A percentile compares a stretch with the other conserved stretches of the same genome.
These are phyloP conservation scores for Alternaria rosae DNA, from an alignment of 2,329 filamentous ascomycete species.

Conservation along the genomic window DNA sequence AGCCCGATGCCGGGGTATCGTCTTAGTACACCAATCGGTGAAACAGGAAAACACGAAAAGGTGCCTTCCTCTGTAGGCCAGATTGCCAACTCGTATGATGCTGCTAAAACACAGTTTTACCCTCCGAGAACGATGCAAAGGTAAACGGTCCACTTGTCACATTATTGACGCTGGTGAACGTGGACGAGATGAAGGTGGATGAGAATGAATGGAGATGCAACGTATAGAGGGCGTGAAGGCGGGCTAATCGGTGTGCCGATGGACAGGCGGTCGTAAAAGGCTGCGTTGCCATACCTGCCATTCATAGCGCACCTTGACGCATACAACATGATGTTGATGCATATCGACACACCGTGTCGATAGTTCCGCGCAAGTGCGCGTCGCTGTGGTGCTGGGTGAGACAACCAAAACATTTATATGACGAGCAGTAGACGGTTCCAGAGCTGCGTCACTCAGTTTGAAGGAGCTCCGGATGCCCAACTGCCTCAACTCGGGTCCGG, in stretches of 20 bases:
- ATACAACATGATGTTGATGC: not conserved
- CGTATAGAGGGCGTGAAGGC: not conserved
- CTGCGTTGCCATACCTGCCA: not conserved
- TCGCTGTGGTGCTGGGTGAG: not conserved
- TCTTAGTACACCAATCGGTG: not conserved
- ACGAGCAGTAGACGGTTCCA: not conserved
- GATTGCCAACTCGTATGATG: not conserved
- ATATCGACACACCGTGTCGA: not conserved
- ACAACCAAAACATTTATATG: not conserved
- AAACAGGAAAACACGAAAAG: not conserved
- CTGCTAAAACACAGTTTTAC: not conserved
- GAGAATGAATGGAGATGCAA: not conserved
- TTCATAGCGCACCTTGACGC: not conserved
- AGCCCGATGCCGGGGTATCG: constrained; percentile 7
- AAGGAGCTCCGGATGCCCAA: not conserved
- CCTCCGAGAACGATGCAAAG: not conserved
- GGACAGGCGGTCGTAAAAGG: not conserved
- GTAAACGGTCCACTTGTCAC: not conserved
- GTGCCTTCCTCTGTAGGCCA: not conserved
- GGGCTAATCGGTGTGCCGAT: not conserved
- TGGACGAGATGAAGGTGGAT: not conserved
- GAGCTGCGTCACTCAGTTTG: not conserved
- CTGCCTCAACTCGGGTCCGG: constrained; percentile 1
- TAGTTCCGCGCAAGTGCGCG: not conserved
- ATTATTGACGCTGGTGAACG: not conserved